Base-by-base conservation (phyloP, 2,329 filamentous ascomycete genomes). In the Chalaropsis thielavioides region DNA sequence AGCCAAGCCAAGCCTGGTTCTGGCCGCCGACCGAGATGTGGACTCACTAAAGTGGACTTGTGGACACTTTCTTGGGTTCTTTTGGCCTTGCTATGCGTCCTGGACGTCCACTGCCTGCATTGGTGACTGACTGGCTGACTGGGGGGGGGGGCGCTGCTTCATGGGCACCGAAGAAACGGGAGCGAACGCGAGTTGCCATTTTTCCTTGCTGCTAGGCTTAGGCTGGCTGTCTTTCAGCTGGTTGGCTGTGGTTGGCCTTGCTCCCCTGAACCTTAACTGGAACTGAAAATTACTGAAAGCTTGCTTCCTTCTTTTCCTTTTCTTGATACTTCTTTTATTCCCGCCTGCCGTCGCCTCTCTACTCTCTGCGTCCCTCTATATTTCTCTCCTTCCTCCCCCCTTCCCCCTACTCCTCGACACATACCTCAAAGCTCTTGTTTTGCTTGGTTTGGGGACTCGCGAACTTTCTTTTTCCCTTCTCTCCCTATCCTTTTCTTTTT, bases 271-370 rank as follows among this genome's bases (percentile, higher is more conserved):
- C 41, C 44, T 62, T 44, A 62, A 49, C 62, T 59, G 44, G 51
- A 41, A 64, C 27, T 58, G 54, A 58, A 58, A 58, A 58, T 54
- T 58, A 27, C 54, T 31, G 49, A 58, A 58, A 64, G 62, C 62
- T 64, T 63, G 22, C 40, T 64, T 64, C 22, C 31, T 64, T 46
- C 24, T 40, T 60, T 64, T 64, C 58, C 43, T 46, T 58, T 64
- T 10, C 31, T 61, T n/a, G 35, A 41, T 41, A 43, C 58, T 35
- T 35, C 31, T 41, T 31, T 35, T 58, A 35, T 58, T 35, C 27
- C 17, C 10, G 15, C 38, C 27, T 35, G 54, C 54, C 27, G 54
- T 58, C 54, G 13, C 38, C 24, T 19, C 11, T 58, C 27, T 38
- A 38, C 15, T 58, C 0, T 19, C 31, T 35, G n/a, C 6, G 54